A percentile compares a stretch with the other conserved stretches of the same genome.
These are phyloP conservation scores for Fennellomyces sp. DNA, from an alignment of 371 early-diverging fungal genomes.

Conservation along the genomic window DNA sequence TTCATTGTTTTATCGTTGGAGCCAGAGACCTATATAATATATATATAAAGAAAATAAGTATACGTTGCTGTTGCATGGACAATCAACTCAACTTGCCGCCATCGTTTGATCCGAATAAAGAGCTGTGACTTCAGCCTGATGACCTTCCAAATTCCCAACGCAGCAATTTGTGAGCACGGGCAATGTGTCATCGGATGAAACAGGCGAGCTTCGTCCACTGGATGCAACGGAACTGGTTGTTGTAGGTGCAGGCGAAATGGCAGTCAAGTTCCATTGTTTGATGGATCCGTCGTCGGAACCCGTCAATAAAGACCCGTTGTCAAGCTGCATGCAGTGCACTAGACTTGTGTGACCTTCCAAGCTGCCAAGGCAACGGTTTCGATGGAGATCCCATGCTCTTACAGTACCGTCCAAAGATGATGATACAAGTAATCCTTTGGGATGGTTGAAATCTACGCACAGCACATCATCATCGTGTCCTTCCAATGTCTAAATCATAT, in stretches of 20 bases:
- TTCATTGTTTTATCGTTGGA: slow-evolving; percentile 87
- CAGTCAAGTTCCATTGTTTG: slow-evolving; percentile 82
- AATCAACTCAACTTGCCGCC: slow-evolving; percentile 52
- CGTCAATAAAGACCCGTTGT: slow-evolving; percentile 66
- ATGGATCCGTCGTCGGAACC: slow-evolving; percentile 83
- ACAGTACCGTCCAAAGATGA: slow-evolving; percentile 81
- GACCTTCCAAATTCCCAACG: slow-evolving; percentile 53
- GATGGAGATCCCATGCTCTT: slow-evolving; percentile 75
- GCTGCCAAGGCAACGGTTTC: slow-evolving; percentile 57
- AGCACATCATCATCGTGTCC: slow-evolving; percentile 79
- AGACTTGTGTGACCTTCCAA: slow-evolving; percentile 64
- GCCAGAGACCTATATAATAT: slow-evolving; percentile 75
- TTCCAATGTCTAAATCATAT: slow-evolving; percentile 52
- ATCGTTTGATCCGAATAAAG: slow-evolving; percentile 47
- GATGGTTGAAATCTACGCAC: slow-evolving; percentile 70
- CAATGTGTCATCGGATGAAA: slow-evolving; percentile 28
- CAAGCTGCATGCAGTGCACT: slow-evolving; percentile 73
- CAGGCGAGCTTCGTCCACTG: slow-evolving; percentile 35
- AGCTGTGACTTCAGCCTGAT: slow-evolving; percentile 56
- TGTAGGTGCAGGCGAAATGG: slow-evolving; percentile 37
- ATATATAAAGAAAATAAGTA: too few relatives aligned
- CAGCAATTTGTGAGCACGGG: slow-evolving; percentile 36
- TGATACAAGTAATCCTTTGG: slow-evolving; percentile 67
- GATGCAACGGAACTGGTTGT: slow-evolving; percentile 28
- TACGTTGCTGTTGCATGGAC: too few relatives aligned